Conservation (phyloP, 371 early-diverging fungal genomes). For the Choanephora cucurbitarum region DNA sequence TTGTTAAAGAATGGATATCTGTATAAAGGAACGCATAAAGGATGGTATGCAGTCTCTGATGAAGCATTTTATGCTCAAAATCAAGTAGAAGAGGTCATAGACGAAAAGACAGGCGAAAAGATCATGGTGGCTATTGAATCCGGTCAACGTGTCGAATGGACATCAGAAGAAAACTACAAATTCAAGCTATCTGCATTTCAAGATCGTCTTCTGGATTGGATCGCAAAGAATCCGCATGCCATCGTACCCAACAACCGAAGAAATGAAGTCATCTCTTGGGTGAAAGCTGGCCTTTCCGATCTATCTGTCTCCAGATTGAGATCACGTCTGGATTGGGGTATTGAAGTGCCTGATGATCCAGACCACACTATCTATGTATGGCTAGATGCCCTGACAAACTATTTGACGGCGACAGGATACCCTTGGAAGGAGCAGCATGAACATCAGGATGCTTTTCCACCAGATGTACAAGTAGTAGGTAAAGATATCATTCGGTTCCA, state of each 20-base stretch:
- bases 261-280: conserved; percentile 61
- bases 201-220: conserved; percentile 67
- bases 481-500: conserved; percentile 96
- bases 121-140: conserved; percentile 75
- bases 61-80: conserved; percentile 86
- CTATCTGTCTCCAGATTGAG: conserved; percentile 86
- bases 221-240: conserved; percentile 57
- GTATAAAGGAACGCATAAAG: conserved; percentile 90
- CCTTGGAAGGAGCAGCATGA: conserved; percentile 56
- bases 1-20: conserved; percentile 78
- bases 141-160: conserved; percentile 89
- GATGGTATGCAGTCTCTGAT: conserved; percentile 97
- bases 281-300: conserved; percentile 63
- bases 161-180: conserved; percentile 91
- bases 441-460: conserved; percentile 65
- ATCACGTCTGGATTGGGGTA: conserved; percentile 88
- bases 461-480: conserved; percentile 86
- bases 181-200: conserved; percentile 75
- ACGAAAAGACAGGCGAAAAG: conserved; percentile 60
- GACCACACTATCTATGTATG: conserved; percentile 95
- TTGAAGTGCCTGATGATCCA: conserved; percentile 88
- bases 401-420: conserved; percentile 85
- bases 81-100: conserved; percentile 71
- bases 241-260: conserved; percentile 68
- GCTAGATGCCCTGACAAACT: conserved; percentile 95